Conservation (phyloP, 345 rosid genomes). For the Rhodamnia argentea region DNA sequence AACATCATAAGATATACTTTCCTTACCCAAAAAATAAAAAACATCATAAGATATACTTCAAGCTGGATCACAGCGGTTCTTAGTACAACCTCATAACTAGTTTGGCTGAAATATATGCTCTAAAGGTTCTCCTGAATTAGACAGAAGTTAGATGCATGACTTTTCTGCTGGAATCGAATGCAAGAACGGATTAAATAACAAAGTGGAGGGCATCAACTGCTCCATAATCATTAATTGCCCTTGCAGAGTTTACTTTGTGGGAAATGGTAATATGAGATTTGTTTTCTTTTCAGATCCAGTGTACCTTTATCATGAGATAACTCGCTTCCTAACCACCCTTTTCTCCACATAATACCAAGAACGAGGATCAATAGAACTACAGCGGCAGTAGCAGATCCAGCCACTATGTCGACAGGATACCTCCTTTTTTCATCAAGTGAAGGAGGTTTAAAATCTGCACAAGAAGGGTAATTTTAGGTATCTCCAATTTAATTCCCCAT, state of each 20-base stretch:
- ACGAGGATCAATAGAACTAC: constrained; percentile 22
- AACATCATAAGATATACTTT: background rate
- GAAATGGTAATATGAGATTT: background rate
- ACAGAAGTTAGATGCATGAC: background rate
- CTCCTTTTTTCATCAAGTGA: constrained; percentile 11
- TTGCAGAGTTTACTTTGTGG: background rate
- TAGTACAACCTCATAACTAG: background rate
- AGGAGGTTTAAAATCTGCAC: constrained; percentile 56
- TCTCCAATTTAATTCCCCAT: background rate
- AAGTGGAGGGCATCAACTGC: background rate
- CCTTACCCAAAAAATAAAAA: too few relatives aligned
- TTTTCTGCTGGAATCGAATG: background rate
- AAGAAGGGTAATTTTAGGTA: background rate
- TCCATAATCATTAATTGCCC: background rate
- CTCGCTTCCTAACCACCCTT: constrained; percentile 45
- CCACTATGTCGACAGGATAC: constrained; percentile 3
- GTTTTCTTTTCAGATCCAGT: background rate
- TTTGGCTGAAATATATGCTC: background rate
- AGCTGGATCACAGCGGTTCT: background rate
- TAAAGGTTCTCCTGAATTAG: background rate
- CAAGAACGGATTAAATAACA: background rate
- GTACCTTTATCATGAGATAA: constrained; percentile 47
- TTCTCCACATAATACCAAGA: constrained; percentile 29
- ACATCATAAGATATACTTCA: background rate
- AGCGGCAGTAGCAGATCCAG: constrained; percentile 20